Conservation (phyloP, 1,284 basidiomycete genomes). For the Caloboletus firmus region DNA sequence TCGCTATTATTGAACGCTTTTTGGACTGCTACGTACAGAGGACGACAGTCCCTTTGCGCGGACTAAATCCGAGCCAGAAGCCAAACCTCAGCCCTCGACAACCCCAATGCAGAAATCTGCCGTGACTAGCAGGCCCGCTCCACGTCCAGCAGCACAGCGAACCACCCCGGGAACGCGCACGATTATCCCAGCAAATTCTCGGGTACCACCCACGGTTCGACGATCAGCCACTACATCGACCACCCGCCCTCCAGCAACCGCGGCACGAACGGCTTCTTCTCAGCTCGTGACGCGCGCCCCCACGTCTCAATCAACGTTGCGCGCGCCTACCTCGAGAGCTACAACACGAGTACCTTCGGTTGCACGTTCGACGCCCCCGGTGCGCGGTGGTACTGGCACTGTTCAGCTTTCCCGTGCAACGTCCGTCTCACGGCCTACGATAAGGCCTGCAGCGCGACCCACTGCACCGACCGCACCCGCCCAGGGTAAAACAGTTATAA, state of each 20-base stretch:
- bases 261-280: conserved; percentile 11
- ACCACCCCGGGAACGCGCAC: conserved; percentile 4
- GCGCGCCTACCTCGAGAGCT: conserved; percentile 16
- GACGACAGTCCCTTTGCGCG: conserved; percentile 33
- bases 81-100: conserved; percentile 13
- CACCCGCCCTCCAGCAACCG: conserved; percentile 6
- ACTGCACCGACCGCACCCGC: neutral
- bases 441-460: conserved; percentile 10
- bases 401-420: conserved; percentile 10
- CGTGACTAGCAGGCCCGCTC: neutral
- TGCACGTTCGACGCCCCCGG: conserved; percentile 19
- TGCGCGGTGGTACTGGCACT: conserved; percentile 1
- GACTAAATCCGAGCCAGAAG: conserved; percentile 10
- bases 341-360: conserved; percentile 21
- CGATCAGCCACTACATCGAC: conserved; percentile 7
- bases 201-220: conserved; percentile 7
- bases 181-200: conserved; percentile 6
- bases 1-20: neutral
- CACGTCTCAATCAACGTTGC: conserved; percentile 26
- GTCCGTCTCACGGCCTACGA: conserved; percentile 9
- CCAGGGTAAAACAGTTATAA: conserved; percentile 8
- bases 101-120: neutral
- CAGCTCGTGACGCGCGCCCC: conserved; percentile 26
- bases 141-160: conserved; percentile 13
- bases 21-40: conserved; percentile 7